Base-by-base conservation (phyloP, 1,284 basidiomycete genomes). In the Tilletiopsis washingtonensis region DNA sequence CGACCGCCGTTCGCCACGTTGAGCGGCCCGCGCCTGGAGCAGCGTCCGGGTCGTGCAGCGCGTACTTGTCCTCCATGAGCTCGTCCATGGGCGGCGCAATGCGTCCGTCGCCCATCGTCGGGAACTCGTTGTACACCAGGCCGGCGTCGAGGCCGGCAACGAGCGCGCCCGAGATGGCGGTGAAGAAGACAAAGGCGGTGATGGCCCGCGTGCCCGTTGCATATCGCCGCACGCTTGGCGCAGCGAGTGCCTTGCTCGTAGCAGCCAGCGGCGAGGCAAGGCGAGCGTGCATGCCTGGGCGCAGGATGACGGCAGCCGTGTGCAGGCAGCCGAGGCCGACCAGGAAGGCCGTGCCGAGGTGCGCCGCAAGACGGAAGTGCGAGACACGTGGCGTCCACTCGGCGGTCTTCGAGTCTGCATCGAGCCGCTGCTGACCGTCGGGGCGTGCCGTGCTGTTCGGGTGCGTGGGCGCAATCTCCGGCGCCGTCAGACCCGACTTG, bases 131-230 rank as follows among this genome's bases (percentile, higher is more conserved):
- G 77, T 98, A 98, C 15, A 94, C 75, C 47, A 99, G 76, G 3
- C 94, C 94, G 0, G 94, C 94, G 74, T 99, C 94, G 34, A 99
- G 79, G 6, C 94, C 94, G 24, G 94, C 94, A 20, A 99, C 94
- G 67, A 97, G 93, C 1, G 93, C 93, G 53, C 93, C 93, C 37
- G 88, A 91, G 38, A 97, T 76, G 5, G 91, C 91, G 0, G 93
- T 98, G 6, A 60, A 53, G 42, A 67, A 73, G 3, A 68, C 66
- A 19, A 73, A 37, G 2, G 43, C 59, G 0, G 61, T 53, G 14
- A 73, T 52, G 2, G 51, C 32, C 14, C 55, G 47, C 3, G 64
- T 59, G 19, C 68, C 43, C 0, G 57, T 29, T n/a, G 56, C 50
- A 48, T 67, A 67, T 4, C 47, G 43, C 14, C 60, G 49, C 15